phyloP scores from a whole-genome alignment of 2,329 filamentous ascomycete species.

The Madurella fahalii region DNA sequence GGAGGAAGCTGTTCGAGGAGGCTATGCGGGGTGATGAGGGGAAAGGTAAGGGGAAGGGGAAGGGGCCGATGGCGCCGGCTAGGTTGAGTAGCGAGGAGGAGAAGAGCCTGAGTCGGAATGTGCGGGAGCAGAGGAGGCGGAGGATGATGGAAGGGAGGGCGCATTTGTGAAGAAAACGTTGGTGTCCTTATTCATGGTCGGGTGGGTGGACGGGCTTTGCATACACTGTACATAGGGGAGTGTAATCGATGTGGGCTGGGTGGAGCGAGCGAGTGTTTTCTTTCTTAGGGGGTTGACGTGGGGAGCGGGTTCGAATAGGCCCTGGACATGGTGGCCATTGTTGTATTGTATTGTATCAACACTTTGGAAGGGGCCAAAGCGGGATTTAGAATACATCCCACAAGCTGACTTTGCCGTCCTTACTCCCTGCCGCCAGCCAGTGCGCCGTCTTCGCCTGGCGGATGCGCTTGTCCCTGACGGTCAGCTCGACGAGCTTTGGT shows the following conservation, averaged over 20 bases:
- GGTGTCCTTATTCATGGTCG: not conserved
- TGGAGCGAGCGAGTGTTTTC: no score
- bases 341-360: not conserved
- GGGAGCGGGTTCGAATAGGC: no score
- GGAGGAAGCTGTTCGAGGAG: constrained; percentile 63
- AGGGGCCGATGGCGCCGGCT: constrained; percentile 34
- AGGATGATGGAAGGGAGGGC: constrained; percentile 49
- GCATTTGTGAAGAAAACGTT: constrained; percentile 25
- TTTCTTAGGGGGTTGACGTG: no score
- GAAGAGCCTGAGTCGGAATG: constrained; percentile 38
- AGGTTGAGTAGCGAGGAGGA: constrained; percentile 50
- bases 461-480: constrained; percentile 60
- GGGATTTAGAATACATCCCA: constrained; percentile 80
- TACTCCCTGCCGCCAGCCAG: constrained; percentile 86
- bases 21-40: constrained; percentile 38
- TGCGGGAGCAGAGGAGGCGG: constrained; percentile 46
- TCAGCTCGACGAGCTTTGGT: constrained; percentile 34
- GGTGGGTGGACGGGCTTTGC: not conserved
- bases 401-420: constrained; percentile 90
- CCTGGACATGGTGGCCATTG: no score
- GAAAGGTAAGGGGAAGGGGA: constrained; percentile 27
- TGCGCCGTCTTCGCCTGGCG: constrained; percentile 66
- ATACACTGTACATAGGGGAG: not conserved
- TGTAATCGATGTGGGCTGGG: no score
- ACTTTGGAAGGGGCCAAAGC: not conserved